Conservation (phyloP, 2,329 filamentous ascomycete species). For the Epichloe hybrida region DNA sequence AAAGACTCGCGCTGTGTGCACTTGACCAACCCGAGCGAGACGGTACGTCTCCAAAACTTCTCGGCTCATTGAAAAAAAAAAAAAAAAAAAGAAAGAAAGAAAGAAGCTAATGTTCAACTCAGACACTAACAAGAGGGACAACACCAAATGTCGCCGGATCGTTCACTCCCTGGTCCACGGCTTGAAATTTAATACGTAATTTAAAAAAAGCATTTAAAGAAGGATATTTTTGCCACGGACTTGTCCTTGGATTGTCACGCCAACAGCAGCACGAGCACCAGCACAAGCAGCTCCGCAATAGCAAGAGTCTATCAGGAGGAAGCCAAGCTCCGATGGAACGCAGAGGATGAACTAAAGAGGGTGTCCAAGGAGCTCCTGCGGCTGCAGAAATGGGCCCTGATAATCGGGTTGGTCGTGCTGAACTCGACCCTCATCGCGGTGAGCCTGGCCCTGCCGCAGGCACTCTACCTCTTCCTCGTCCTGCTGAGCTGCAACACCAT, state of each 20-base stretch:
- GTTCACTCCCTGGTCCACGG: conserved; percentile 17
- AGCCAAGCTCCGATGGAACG: conserved; percentile 26
- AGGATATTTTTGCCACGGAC: no score
- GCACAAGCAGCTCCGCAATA: conserved; percentile 22
- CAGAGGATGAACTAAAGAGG: conserved; percentile 24
- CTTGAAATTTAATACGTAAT: no score
- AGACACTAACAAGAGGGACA: conserved; percentile 21
- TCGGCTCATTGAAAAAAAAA: no score
- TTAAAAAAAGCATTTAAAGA: no score
- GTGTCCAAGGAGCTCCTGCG: conserved; percentile 24
- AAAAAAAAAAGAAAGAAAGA: no score
- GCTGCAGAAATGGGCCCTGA: conserved; percentile 26
- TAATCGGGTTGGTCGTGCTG: conserved; percentile 20
- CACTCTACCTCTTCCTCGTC: conserved; percentile 30
- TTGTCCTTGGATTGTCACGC: conserved; percentile 12
- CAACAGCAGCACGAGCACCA: conserved; percentile 15
- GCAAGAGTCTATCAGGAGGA: conserved; percentile 25
- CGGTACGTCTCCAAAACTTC: conserved; percentile 10
- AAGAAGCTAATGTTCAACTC: not conserved
- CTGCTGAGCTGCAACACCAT: conserved; percentile 32
- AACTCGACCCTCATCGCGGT: conserved; percentile 25
- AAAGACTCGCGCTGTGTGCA: conserved; percentile 6
- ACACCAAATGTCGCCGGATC: conserved; percentile 8
- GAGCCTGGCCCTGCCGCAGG: conserved; percentile 23
- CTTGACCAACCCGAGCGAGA: conserved; percentile 14